Conservation (phyloP, 768 basidiomycete species). For the Suillus paluster region DNA sequence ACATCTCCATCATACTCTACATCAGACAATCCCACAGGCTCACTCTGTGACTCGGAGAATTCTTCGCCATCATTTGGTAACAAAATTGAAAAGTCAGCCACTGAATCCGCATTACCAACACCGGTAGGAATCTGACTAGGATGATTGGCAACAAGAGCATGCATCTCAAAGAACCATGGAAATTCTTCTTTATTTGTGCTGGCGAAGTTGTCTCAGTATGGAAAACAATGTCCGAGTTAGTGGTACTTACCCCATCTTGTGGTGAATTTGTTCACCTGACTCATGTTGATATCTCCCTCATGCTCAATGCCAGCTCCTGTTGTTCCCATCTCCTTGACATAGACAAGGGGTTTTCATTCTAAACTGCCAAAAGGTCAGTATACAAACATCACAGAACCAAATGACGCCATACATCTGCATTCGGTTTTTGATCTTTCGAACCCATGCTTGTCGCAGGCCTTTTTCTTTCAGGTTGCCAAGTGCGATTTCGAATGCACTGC, state of each 20-base stretch:
- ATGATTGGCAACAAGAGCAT: neutral
- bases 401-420: neutral
- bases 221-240: neutral
- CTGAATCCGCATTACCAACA: neutral
- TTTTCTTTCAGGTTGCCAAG: neutral
- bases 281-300: neutral
- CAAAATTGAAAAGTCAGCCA: neutral
- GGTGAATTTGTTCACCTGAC: neutral
- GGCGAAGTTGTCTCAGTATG: neutral
- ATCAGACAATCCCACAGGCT: neutral
- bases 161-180: neutral
- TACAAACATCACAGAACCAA: neutral
- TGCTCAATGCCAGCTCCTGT: neutral
- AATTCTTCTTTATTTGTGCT: neutral
- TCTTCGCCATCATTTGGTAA: neutral
- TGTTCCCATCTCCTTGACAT: conserved; percentile 2
- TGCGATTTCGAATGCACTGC: neutral
- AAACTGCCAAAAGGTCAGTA: neutral
- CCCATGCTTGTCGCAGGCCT: neutral
- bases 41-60: neutral
- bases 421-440: neutral
- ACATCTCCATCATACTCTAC: neutral
- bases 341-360: neutral
- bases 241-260: neutral
- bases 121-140: neutral